Evolutionary conservation across 2,329 filamentous ascomycete genomes (phyloP).

Genomic region (Zymoseptoria brevis): DNA sequence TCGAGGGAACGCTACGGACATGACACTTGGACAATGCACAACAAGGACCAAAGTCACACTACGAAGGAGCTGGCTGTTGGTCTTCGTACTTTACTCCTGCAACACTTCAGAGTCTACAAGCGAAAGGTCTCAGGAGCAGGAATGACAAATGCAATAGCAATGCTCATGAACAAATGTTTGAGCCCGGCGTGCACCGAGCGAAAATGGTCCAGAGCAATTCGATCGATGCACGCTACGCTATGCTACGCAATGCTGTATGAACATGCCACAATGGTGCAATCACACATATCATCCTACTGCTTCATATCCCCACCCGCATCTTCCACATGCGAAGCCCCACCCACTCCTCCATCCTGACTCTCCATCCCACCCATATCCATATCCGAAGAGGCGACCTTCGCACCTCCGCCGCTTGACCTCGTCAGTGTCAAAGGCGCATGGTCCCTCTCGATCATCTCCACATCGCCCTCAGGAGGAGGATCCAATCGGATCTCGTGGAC

Average conservation of each 20-base stretch:
- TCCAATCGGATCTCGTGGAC: conserved; percentile 11
- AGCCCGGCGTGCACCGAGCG: not conserved
- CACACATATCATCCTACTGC: not conserved
- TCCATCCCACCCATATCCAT: conserved; percentile 9
- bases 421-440: conserved; percentile 6
- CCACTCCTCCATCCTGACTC: conserved; percentile 10
- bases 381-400: not conserved
- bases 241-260: not conserved
- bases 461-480: conserved; percentile 2
- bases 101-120: too few species aligned
- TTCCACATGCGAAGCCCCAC: conserved; percentile 5
- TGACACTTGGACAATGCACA: too few species aligned
- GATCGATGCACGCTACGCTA: not conserved
- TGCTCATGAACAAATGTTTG: not conserved
- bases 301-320: conserved; percentile 6
- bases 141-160: not conserved
- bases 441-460: conserved; percentile 24
- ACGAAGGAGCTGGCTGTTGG: too few species aligned
- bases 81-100: too few species aligned
- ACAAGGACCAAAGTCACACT: too few species aligned
- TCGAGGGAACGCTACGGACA: too few species aligned
- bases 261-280: not conserved
- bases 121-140: not conserved
- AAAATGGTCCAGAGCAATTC: not conserved
- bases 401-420: not conserved